Evolutionary conservation across 768 basidiomycete genomes (phyloP).

Genomic region (Daedaleopsis nitida): DNA sequence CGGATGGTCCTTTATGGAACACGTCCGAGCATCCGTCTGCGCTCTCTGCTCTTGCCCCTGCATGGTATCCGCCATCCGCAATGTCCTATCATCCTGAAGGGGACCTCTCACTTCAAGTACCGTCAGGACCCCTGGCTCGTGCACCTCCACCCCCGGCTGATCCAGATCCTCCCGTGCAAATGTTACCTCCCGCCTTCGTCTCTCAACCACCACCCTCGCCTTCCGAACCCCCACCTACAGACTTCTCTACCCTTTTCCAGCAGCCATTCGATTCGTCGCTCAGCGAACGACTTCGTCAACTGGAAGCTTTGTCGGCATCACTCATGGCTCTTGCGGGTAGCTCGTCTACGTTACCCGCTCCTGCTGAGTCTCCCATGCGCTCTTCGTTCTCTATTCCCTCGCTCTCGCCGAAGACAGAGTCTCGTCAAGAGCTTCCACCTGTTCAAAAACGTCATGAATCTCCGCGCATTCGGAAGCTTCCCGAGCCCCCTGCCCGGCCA

Average conservation of each 20-base stretch:
- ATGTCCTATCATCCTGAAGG: neutral
- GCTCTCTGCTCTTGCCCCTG: neutral
- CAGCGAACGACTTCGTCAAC: slow-evolving; percentile 7
- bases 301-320: slow-evolving; percentile 9
- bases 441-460: neutral
- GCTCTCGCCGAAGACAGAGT: neutral
- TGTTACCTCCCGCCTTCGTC: neutral
- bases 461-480: neutral
- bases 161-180: neutral
- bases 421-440: neutral
- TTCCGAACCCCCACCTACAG: neutral
- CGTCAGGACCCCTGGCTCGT: neutral
- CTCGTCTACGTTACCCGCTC: neutral
- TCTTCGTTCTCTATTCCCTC: neutral
- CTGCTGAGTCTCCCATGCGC: neutral
- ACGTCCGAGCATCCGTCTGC: neutral
- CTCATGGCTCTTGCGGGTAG: neutral
- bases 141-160: neutral
- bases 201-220: neutral
- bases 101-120: neutral
- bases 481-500: neutral
- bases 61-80: neutral
- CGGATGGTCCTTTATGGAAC: neutral
- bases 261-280: neutral
- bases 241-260: neutral